Conservation (phyloP, 345 rosid genomes). For the Turnera subulata region DNA sequence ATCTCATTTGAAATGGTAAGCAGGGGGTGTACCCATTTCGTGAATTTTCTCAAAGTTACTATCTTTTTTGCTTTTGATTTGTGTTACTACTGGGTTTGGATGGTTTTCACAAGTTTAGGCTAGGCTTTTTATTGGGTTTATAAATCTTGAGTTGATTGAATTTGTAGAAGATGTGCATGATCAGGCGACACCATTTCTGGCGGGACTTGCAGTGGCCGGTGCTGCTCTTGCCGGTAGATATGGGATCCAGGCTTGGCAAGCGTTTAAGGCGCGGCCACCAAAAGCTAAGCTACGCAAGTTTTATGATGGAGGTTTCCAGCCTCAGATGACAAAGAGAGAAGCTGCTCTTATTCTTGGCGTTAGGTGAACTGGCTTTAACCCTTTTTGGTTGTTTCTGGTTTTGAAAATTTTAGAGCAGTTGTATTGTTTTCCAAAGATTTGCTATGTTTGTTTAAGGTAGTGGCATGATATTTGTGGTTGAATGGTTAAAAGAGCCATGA, state of each 20-base stretch:
- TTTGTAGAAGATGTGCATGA: neutral
- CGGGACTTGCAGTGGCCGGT: constrained; percentile 79
- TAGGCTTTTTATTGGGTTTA: too few species aligned
- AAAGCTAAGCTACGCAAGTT: constrained; percentile 51
- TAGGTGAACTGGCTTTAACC: constrained; percentile 33
- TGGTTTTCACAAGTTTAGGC: too few species aligned
- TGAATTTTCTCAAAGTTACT: too few species aligned
- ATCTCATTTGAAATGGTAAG: too few species aligned
- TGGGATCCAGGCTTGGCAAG: constrained; percentile 89
- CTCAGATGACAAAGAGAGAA: constrained; percentile 71
- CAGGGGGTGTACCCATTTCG: too few species aligned
- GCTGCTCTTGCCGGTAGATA: constrained; percentile 80
- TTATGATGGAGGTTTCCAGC: constrained; percentile 75
- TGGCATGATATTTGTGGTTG: neutral
- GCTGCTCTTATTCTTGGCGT: constrained; percentile 76
- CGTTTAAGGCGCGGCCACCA: constrained; percentile 65
- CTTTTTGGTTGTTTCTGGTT: neutral
- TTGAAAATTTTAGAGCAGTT: neutral
- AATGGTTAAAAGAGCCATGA: neutral
- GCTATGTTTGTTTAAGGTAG: neutral
- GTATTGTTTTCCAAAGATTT: neutral
- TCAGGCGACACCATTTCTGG: constrained; percentile 76
- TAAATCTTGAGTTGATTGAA: too few species aligned
- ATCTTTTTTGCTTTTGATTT: too few species aligned
- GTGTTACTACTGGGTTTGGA: too few species aligned